Base-by-base conservation (phyloP, 176 grass and related monocot genomes). In the Aegilops umbellulata region DNA sequence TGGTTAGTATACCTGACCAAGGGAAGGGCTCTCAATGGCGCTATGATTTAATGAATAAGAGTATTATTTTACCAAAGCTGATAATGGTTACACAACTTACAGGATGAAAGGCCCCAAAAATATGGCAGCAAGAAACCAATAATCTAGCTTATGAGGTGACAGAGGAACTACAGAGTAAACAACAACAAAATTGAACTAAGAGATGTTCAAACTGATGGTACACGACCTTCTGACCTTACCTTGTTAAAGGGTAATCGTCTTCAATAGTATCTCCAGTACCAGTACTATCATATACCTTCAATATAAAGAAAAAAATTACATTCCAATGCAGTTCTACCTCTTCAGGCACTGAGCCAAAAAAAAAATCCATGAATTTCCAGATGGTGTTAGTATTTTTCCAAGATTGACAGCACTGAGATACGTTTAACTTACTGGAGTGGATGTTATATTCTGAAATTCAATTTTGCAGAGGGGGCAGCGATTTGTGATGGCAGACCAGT, bases 401-500 rank as follows among this genome's bases (percentile, higher is more conserved):
- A 47, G 47, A 32, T 58, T 51, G 83, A 14, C 14, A 85, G 22
- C 41, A 80, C 68, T 39, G 68, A 81, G 8, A 66, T 67, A 80
- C 46, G 38, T 86, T 57, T 60, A 80, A 91, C 89, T 98, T 89
- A 98, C 93, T 65, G 88, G 86, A 81, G 79, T 87, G 79, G 86
- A 89, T 73, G 95, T 92, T 91, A 98, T 92, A 82, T 46, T 74
- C 77, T 92, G 78, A 87, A 98, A 98, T 86, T 94, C 82, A 79
- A 63, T 90, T 88, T 94, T 95, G 90, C 96, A 98, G 68, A 95
- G 87, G 17, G 96, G 96, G 38, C 96, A 98, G 51, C 87, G 92
- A 77, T 94, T 98, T 87, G 92, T 92, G 82, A 95, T 95, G 78
- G 91, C 87, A 84, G 96, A 80, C 96, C 96, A 98, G 65, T 98